Base-by-base conservation (phyloP, 139 green algal genomes). In the Chlorella sp. region DNA sequence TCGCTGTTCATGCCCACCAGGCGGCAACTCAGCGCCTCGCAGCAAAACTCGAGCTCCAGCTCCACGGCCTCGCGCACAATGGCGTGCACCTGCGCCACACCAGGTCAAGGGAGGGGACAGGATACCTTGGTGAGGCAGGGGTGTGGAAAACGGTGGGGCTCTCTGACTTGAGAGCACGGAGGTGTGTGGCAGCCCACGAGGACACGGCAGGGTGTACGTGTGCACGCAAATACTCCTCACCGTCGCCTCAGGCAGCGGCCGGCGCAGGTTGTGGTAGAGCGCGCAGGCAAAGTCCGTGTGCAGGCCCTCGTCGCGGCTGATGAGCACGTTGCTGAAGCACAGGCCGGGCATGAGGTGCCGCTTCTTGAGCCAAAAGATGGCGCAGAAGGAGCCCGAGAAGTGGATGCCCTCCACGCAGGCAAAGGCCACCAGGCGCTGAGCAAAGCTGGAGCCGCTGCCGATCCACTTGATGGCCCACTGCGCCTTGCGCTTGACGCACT, bases 311-410 rank as follows among this genome's bases (percentile, higher is more conserved):
- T 99, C 95, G 2, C 95, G 83, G 31, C 80, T 91, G 81, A 99
- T 99, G 73, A 99, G 91, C 81, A 97, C 93, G 79, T 99, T 99
- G 75, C 88, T 96, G 82, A 99, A 99, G 68, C 91, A 97, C 65
- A 99, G 91, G 6, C 95, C 95, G 2, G 90, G 95, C 93, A 98
- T 97, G 30, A 98, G 80, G 26, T 91, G 88, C 26, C 95, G 88
- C 92, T 99, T 99, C 89, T 97, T 98, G 6, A 99, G 82, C 93
- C 94, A 99, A 88, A 96, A 98, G 83, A 99, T 98, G 72, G 91
- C 87, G 75, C 94, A 98, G 83, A 99, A 98, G 72, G 74, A 76
- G 73, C 93, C 71, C 10, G n/a, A 50, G 82, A 99, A 99, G 87
- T 97, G 97, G 76, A 99, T 99, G 78, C 95, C 95, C 87, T 99